Percentiles rank a stretch among this genome's conserved stretches.
Conservation (phyloP, 2,329 filamentous ascomycete genomes). For the Sordariomycetes sp. region DNA sequence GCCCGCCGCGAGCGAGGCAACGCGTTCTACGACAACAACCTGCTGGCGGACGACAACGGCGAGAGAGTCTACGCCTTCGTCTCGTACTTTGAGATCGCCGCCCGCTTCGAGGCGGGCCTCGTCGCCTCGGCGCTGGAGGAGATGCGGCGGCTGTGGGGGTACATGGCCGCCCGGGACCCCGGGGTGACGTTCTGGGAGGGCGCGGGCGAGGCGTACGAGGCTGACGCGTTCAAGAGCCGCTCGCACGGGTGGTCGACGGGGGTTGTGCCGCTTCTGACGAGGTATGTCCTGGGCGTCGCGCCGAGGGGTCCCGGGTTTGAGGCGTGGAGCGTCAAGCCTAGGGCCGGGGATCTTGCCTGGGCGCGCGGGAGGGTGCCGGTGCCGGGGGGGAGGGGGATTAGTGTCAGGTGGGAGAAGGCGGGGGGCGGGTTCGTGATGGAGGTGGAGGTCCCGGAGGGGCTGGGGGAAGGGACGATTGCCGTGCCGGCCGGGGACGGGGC, state of each 20-base stretch:
- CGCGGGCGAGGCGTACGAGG: conserved; percentile 26
- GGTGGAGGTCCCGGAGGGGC: not conserved
- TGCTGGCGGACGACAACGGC: conserved; percentile 21
- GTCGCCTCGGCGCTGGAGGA: conserved; percentile 26
- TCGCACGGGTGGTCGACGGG: conserved; percentile 37
- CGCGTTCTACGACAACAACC: conserved; percentile 34
- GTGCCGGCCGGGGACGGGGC: not conserved
- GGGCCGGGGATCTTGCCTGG: conserved; percentile 22
- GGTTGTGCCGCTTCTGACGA: conserved; percentile 29
- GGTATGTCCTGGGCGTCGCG: conserved; percentile 30
- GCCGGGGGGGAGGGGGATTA: conserved; percentile 11
- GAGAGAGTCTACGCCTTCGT: conserved; percentile 36
- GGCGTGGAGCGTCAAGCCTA: conserved; percentile 24
- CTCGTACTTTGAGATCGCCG: conserved; percentile 38
- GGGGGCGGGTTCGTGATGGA: not conserved
- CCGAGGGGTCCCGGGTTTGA: conserved; percentile 28
- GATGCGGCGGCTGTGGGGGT: conserved; percentile 31
- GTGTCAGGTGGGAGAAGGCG: not conserved
- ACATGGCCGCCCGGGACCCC: conserved; percentile 33
- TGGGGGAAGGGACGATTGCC: not conserved
- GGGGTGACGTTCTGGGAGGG: conserved; percentile 36
- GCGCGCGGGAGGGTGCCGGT: conserved; percentile 28
- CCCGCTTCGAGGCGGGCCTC: conserved; percentile 24
- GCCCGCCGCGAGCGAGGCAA: conserved; percentile 30
- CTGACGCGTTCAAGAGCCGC: conserved; percentile 31